phyloP scores from a whole-genome alignment of 2,329 filamentous ascomycete species.

The Knufia petricola region DNA sequence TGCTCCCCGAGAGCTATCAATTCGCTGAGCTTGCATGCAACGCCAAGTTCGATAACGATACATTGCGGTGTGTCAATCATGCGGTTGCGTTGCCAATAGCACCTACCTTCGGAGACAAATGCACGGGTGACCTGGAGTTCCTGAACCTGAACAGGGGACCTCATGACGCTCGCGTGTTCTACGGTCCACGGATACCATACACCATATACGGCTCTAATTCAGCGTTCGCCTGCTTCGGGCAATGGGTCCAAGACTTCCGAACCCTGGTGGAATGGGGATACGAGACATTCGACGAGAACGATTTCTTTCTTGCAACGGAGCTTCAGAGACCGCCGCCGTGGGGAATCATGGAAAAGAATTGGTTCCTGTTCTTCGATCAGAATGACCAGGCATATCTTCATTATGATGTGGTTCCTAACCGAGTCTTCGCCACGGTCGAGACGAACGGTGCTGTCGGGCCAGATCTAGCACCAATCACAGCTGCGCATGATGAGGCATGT shows the following conservation, averaged over 20 bases:
- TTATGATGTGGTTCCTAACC: conserved; percentile 43
- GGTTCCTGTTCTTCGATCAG: conserved; percentile 51
- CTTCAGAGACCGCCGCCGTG: conserved; percentile 42
- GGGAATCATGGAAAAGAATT: conserved; percentile 49
- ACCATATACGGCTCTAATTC: conserved; percentile 50
- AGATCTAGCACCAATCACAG: conserved; percentile 36
- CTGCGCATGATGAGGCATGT: conserved; percentile 36
- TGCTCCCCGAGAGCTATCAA: conserved; percentile 23
- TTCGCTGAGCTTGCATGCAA: conserved; percentile 43
- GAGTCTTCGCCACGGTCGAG: conserved; percentile 40
- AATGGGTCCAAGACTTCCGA: conserved; percentile 48
- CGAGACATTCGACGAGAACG: not conserved
- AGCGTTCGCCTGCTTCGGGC: conserved; percentile 45
- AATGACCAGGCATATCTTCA: conserved; percentile 41
- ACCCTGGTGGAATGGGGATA: conserved; percentile 38
- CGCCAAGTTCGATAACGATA: conserved; percentile 34
- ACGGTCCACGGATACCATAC: conserved; percentile 43
- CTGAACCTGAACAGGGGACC: conserved; percentile 36
- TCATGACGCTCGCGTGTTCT: conserved; percentile 51
- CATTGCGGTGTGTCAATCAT: conserved; percentile 13
- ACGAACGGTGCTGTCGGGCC: conserved; percentile 39
- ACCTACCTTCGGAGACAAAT: conserved; percentile 37
- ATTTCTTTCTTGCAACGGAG: conserved; percentile 29
- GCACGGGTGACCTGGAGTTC: conserved; percentile 35
- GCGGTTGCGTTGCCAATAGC: conserved; percentile 28